These are phyloP conservation scores for Diplodia intermedia DNA, from an alignment of 2,329 filamentous ascomycete species.

Conservation along the genomic window DNA sequence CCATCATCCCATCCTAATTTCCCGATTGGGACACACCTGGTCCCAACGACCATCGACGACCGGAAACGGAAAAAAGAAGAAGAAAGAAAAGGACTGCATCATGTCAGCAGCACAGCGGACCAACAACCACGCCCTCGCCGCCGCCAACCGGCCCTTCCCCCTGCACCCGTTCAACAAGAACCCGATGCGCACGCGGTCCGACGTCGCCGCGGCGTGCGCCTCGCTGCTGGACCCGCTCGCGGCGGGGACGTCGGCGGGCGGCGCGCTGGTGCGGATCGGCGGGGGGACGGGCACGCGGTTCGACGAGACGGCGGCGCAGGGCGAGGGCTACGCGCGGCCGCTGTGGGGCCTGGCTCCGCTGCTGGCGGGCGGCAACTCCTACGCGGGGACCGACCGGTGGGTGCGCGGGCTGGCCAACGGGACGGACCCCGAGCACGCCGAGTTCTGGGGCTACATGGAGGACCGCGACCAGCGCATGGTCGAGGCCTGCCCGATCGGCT, in stretches of 20 bases:
- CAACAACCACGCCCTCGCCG: slow-evolving; percentile 35
- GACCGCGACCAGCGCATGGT: slow-evolving; percentile 86
- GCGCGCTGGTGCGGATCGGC: slow-evolving; percentile 71
- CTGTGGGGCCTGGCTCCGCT: slow-evolving; percentile 77
- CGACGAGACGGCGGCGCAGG: slow-evolving; percentile 76
- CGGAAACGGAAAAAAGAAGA: too few species aligned
- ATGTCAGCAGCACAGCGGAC: slow-evolving; percentile 4
- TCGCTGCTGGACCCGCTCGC: slow-evolving; percentile 72
- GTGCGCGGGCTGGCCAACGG: slow-evolving; percentile 73
- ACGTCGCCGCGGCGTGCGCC: slow-evolving; percentile 52
- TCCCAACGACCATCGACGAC: background rate
- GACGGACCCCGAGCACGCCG: slow-evolving; percentile 71
- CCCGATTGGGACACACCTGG: background rate
- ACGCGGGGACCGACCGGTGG: slow-evolving; percentile 69
- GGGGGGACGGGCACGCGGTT: slow-evolving; percentile 76
- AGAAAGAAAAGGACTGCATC: background rate
- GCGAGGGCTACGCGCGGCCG: slow-evolving; percentile 77
- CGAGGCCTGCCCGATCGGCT: slow-evolving; percentile 81
- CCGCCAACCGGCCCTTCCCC: slow-evolving; percentile 52
- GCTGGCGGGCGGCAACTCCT: slow-evolving; percentile 71
- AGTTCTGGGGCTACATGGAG: slow-evolving; percentile 79
- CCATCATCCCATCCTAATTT: slow-evolving; percentile 5
- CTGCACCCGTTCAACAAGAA: slow-evolving; percentile 54
- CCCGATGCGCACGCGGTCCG: slow-evolving; percentile 49
- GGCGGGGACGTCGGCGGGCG: slow-evolving; percentile 72